These are phyloP conservation scores for Metahyphopichia silvanorum DNA, from an alignment of 805 yeast genomes.

Conservation along the genomic window DNA sequence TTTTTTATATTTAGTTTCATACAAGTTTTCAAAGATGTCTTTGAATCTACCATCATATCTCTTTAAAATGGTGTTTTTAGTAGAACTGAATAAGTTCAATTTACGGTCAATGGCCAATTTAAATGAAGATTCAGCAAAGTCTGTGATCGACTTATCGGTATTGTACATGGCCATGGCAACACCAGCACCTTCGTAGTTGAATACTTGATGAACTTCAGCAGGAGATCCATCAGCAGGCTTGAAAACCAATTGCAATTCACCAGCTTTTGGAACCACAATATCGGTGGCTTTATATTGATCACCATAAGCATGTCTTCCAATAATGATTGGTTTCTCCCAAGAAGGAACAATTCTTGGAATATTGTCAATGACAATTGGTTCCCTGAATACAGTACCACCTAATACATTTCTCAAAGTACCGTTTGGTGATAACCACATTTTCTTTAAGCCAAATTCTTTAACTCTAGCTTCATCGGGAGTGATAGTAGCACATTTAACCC, in stretches of 20 bases:
- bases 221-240: constrained; percentile 65
- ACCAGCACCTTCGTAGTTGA: constrained; percentile 66
- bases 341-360: constrained; percentile 87
- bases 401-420: constrained; percentile 94
- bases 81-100: constrained; percentile 79
- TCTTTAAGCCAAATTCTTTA: constrained; percentile 82
- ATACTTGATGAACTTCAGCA: constrained; percentile 57
- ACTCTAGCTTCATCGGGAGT: constrained; percentile 98
- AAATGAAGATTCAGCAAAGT: constrained; percentile 92
- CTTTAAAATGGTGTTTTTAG: constrained; percentile 93
- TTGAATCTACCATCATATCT: constrained; percentile 93
- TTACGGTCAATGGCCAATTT: constrained; percentile 77
- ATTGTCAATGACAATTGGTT: constrained; percentile 86
- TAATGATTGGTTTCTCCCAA: constrained; percentile 94
- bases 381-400: constrained; percentile 96
- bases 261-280: constrained; percentile 73
- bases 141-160: constrained; percentile 85
- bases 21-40: constrained; percentile 84
- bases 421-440: constrained; percentile 97
- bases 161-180: constrained; percentile 94
- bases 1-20: constrained; percentile 62
- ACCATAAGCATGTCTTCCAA: constrained; percentile 97
- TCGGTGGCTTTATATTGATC: constrained; percentile 97
- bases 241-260: constrained; percentile 73
- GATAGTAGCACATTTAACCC: constrained; percentile 96